Base-by-base conservation (phyloP, 139 green algal genomes). In the Chlorella vulgaris region DNA sequence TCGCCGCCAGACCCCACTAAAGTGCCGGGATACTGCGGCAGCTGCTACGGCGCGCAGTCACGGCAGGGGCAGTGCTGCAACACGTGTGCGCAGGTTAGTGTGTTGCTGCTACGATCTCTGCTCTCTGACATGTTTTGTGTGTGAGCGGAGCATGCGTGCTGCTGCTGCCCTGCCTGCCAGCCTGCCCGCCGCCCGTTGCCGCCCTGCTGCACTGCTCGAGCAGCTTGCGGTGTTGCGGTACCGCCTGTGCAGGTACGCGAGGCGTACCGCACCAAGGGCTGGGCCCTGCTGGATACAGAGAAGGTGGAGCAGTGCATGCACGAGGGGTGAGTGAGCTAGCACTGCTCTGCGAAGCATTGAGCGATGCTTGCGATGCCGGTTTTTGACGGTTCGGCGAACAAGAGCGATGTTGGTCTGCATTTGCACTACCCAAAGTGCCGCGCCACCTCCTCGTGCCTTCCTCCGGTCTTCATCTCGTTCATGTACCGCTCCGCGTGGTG, bases 1-100 rank as follows among this genome's bases (percentile, higher is more conserved):
- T 13, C 18, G 33, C 61, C 63, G 19, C 53, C 85, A 61, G n/a
- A 58, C 26, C 63, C 63, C 31, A 26, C 60, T 26, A 47, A 88
- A 38, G 78, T 71, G 22, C 66, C 62, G 2, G 55, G 68, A 35
- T 86, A 81, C 31, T 99, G 96, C 81, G 94, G 93, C 62, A 95
- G 85, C 75, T 99, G 96, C 89, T 99, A 98, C 75, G 96, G 96
- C 8, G 94, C 96, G 10, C 91, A 98, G 81, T 85, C 85, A 4
- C 53, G 89, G 6, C 61, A 86, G 35, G 83, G 85, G 7, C 67
- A 93, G 50, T 99, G 97, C 86, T 99, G 97, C 88, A 97, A 98
- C 83, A 96, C 91, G 0, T 99, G 97, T 80, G 90, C 95, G 19
- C 93, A 98, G 81, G 94, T 99, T 73, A 26, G 89, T 21, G 22